A percentile compares a stretch with the other conserved stretches of the same genome.
These are phyloP conservation scores for Melaleuca quinquenervia DNA, from an alignment of 345 rosid genomes.

Conservation along the genomic window DNA sequence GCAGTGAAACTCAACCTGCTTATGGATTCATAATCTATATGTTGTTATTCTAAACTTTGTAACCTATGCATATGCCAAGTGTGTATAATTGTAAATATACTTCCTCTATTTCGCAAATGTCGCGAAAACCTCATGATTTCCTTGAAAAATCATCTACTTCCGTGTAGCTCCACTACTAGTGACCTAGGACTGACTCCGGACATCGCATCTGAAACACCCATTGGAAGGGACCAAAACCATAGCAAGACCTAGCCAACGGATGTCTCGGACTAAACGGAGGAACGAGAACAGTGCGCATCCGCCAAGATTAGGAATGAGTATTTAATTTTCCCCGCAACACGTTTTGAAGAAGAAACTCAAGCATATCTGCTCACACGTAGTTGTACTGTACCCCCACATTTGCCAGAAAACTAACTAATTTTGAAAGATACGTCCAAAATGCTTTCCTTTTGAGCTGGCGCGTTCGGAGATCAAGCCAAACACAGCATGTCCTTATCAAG, in stretches of 20 bases:
- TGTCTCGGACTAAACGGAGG: background rate
- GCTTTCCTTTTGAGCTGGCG: background rate
- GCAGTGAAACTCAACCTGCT: background rate
- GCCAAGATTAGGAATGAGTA: background rate
- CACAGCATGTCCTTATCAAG: background rate
- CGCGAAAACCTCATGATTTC: background rate
- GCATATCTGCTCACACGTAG: background rate
- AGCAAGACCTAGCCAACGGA: background rate
- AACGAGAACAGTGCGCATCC: background rate
- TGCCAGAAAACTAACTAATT: background rate
- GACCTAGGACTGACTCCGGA: background rate
- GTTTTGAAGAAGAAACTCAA: background rate
- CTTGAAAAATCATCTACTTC: background rate
- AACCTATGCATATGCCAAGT: background rate
- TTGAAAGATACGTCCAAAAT: background rate
- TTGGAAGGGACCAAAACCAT: background rate
- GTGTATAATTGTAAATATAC: background rate
- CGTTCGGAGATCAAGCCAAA: background rate
- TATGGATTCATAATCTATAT: background rate
- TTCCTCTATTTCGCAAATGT: background rate
- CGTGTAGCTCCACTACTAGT: background rate
- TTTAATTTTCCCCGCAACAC: background rate
- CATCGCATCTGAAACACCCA: background rate
- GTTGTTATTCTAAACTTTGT: background rate
- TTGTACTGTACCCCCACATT: background rate